Evolutionary conservation across 306 rosid species (phyloP), one percentile per base, ranked within the genome.

Genomic region (Inga oerstediana): DNA sequence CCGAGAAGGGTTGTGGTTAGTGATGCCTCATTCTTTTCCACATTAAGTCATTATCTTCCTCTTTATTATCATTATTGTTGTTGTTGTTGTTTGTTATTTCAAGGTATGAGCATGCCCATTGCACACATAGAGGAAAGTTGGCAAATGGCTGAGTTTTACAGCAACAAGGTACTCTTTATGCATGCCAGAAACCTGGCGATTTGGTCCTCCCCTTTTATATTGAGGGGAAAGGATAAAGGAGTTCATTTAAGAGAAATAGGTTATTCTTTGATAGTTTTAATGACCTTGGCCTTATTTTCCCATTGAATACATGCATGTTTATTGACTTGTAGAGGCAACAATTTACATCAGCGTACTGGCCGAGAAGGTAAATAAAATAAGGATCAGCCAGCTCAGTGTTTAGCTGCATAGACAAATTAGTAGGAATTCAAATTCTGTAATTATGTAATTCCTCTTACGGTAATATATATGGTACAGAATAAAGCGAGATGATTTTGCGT

Each of bases 111-210:
- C 88, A 90, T 96, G 99, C 99, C 99, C 70, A 90, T 85, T 45
- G 94, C 99, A 81, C 97, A 96, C 27, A 97, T 96, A 64, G 99
- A 96, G 91, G 99, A 94, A 85, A 96, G 93, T 89, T 96, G 99
- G 99, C 97, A 96, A 89, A 94, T 94, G 97, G 97, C 99, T 72
- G 99, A 96, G 89, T 96, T 96, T 88, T 96, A 96, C 89, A 84
- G 89, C 89, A 96, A 96, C 91, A 96, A 94, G 98, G 99, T 94
- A 94, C 79, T 83, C 74, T 83, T 79, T 61, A 73, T 77, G 4
- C 74, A 79, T 80, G 43, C 56, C 52, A 62, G 75, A 56, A 76
- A 51, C 77, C 49, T 74, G 73, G 70, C 72, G 75, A 82, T 37
- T 77, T 71, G 27, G 70, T 79, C 59, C 37, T 91, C 77, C 35